Evolutionary conservation across 1,284 basidiomycete species (phyloP).

Genomic region (Heterobasidion parviporum): DNA sequence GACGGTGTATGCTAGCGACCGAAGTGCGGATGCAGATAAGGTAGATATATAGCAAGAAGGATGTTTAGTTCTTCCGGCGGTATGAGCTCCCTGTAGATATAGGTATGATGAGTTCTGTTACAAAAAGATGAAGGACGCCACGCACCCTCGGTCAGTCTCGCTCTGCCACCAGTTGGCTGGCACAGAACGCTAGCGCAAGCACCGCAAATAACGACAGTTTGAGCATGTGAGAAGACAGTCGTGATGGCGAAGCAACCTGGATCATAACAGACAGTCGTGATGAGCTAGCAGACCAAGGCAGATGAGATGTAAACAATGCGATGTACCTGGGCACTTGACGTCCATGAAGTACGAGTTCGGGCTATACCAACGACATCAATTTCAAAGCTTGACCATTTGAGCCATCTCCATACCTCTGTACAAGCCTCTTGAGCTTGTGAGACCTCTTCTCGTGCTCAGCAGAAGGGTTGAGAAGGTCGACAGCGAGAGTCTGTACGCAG

Average conservation of each 20-base stretch:
- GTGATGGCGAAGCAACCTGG: conserved; percentile 81
- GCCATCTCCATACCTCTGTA: conserved; percentile 53
- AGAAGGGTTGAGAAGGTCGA: conserved; percentile 97
- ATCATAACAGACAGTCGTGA: background rate
- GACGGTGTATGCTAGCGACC: conserved; percentile 11
- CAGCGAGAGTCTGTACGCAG: conserved; percentile 80
- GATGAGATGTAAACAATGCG: background rate
- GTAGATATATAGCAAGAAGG: conserved; percentile 18
- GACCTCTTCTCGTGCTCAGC: conserved; percentile 80
- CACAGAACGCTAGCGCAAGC: conserved; percentile 94
- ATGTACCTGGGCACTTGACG: conserved; percentile 94
- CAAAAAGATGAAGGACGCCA: conserved; percentile 12
- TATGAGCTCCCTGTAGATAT: conserved; percentile 65
- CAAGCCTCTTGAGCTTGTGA: conserved; percentile 99
- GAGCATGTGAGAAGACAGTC: conserved; percentile 93
- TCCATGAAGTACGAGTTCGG: conserved; percentile 99
- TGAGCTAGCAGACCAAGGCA: background rate
- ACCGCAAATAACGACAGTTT: conserved; percentile 88
- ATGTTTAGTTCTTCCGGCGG: conserved; percentile 74
- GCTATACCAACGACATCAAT: background rate
- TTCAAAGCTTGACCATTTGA: background rate
- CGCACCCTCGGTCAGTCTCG: conserved; percentile 95
- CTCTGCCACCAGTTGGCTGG: conserved; percentile 99
- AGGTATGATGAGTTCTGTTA: conserved; percentile 5
- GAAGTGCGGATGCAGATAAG: conserved; percentile 17